Base-by-base conservation (phyloP, 2,329 filamentous ascomycete genomes). In the Cladosporium sp. region DNA sequence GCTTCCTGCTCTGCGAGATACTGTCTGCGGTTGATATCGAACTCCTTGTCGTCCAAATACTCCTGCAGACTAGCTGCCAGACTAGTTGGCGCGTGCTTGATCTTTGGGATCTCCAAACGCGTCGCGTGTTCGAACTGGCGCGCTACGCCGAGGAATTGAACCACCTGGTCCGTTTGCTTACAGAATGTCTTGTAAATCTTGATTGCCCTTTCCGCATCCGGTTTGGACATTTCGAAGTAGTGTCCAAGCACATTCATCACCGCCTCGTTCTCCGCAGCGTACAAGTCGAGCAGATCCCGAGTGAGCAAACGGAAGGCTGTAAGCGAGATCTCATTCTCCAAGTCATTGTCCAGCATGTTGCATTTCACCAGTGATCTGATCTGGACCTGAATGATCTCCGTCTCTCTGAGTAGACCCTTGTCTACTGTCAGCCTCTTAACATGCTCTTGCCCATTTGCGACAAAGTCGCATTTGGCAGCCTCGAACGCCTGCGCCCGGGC, bases 191-290 rank as follows among this genome's bases (percentile, higher is more conserved):
- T 90, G 75, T 99, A 99, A 61, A 99, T 93, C 60, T 86, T 83
- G 75, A 99, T 85, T 58, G 94, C 91, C 62, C 92, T 84, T 72
- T 97, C 91, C 59, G 94, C 95, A 74, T 99, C 94, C 24, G 90
- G 82, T 68, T 90, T 90, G 51, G 94, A 97, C 88, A 99, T 93
- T 76, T 99, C 94, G 68, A 99, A 99, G 74, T 97, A 99, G 74
- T 95, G 90, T 66, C 93, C 91, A 58, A 99, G 78, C 59, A 99
- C 91, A 73, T 96, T 97, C 75, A 99, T 99, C 70, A 96, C 90
- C 49, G 90, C 94, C 75, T 97, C 91, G 70, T 99, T 99, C 76
- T 97, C 88, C 47, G 94, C 90, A 68, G 96, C 91, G 77, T 96
- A 99, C 56, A 99, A 79, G 13, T 90, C 86, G 60, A 99, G 75